Conservation (phyloP, 768 basidiomycete species). For the Leccinum arenicola region DNA sequence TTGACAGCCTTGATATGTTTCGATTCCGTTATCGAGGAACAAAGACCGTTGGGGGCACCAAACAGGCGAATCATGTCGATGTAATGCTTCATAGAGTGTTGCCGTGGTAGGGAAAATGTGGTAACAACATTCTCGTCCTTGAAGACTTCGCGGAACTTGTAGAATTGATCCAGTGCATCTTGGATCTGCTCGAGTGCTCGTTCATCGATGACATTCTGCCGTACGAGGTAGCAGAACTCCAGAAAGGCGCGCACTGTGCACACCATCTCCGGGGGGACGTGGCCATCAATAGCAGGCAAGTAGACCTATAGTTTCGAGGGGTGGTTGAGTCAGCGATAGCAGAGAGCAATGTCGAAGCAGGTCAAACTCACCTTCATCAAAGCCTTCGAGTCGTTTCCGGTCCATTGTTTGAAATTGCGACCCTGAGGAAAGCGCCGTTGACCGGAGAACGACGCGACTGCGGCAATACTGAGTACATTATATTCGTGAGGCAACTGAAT, state of each 20-base stretch:
- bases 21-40: too few relatives aligned
- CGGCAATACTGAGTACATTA: background rate
- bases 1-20: too few relatives aligned
- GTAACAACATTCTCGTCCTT: background rate
- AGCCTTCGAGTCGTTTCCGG: background rate
- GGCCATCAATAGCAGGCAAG: background rate
- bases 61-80: background rate
- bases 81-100: background rate
- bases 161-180: background rate
- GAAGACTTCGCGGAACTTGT: background rate
- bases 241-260: background rate
- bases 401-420: background rate
- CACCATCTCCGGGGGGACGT: background rate
- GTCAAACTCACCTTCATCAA: background rate
- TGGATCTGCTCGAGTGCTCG: background rate
- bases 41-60: background rate
- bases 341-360: too few relatives aligned
- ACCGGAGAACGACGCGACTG: background rate
- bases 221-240: background rate
- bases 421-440: background rate
- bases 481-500: too few relatives aligned
- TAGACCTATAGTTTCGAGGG: background rate
- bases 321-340: too few relatives aligned
- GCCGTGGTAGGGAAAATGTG: background rate
- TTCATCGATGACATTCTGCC: background rate